Conservation (phyloP, 2,329 filamentous ascomycete species). For the Cytospora schulzeri region DNA sequence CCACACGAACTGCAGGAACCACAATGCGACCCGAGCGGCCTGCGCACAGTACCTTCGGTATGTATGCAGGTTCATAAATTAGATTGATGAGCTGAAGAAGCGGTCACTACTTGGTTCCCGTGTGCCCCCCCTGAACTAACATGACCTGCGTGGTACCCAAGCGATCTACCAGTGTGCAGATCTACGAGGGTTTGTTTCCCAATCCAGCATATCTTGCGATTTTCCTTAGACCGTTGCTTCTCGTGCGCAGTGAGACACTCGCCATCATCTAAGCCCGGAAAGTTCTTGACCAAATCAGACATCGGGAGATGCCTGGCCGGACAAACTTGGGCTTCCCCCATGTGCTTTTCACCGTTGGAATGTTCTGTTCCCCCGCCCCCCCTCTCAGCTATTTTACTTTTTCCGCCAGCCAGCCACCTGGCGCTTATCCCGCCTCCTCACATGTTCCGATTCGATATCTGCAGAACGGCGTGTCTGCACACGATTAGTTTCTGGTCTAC, state of each 20-base stretch:
- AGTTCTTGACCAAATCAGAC: background rate
- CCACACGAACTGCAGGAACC: constrained; percentile 1
- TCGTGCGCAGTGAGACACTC: background rate
- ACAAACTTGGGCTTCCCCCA: background rate
- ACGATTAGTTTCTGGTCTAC: background rate
- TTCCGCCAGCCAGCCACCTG: background rate
- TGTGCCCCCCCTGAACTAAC: background rate
- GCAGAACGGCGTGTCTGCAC: background rate
- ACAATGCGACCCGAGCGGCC: background rate
- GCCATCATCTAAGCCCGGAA: background rate
- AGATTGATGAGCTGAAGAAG: background rate
- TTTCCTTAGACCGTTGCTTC: background rate
- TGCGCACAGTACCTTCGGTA: too few relatives aligned
- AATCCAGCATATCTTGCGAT: background rate
- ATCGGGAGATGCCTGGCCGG: background rate
- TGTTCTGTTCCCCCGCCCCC: background rate
- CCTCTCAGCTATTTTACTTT: background rate
- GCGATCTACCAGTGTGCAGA: background rate
- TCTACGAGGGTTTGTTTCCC: background rate
- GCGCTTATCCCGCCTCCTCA: background rate
- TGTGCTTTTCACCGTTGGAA: background rate
- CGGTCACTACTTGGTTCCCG: background rate
- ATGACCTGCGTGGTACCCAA: background rate
- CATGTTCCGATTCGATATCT: background rate
- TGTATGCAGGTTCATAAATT: background rate